phyloP scores from a whole-genome alignment of 768 basidiomycete species.

The Macrolepiota dolichaula region DNA sequence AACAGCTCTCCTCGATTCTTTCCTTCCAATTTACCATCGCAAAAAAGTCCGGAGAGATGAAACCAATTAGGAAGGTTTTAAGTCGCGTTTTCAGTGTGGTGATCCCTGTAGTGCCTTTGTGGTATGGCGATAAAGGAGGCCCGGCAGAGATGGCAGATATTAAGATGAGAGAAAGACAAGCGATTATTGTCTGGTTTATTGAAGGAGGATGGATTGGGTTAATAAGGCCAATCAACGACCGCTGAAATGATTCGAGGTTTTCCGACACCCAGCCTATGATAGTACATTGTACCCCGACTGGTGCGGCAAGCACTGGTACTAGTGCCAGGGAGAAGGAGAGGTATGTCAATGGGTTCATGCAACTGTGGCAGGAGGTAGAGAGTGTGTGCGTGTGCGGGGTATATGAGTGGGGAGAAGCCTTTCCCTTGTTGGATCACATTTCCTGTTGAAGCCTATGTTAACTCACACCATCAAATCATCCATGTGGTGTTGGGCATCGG shows the following conservation, averaged over 20 bases:
- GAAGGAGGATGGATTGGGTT: neutral
- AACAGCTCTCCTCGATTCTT: neutral
- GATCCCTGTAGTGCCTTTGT: neutral
- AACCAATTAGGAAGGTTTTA: neutral
- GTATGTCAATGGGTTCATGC: neutral
- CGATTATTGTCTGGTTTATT: neutral
- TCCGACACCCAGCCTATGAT: neutral
- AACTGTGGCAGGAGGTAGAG: neutral
- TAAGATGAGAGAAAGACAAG: neutral
- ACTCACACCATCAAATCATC: too few species aligned
- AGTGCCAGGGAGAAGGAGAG: constrained; percentile 20
- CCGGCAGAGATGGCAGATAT: neutral
- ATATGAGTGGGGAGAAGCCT: too few species aligned
- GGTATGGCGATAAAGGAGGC: neutral
- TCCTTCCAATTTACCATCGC: neutral
- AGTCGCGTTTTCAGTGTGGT: neutral
- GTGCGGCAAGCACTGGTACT: neutral
- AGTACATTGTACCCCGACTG: neutral
- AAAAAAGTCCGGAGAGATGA: neutral
- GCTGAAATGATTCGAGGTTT: neutral
- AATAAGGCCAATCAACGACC: neutral
- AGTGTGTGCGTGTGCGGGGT: too few species aligned
- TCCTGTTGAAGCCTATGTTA: too few species aligned
- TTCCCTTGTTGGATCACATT: too few species aligned
- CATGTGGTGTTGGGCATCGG: too few species aligned